A percentile compares a stretch with the other conserved stretches of the same genome.
Evolutionary conservation across 352 stramenopile species (phyloP).

Genomic region (Pythium dissotocum): DNA sequence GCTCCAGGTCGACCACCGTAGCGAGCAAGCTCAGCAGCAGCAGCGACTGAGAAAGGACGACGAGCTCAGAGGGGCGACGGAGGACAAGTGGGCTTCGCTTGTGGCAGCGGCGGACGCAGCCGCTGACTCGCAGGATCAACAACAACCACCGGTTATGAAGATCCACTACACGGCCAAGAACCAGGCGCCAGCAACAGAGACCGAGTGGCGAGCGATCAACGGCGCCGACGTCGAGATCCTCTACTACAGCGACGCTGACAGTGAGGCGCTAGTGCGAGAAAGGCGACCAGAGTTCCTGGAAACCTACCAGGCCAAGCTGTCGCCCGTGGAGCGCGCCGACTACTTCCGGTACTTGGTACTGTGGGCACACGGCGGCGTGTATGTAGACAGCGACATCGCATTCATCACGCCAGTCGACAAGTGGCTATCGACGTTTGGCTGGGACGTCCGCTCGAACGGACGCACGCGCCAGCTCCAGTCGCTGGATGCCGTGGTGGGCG

Average conservation of each 20-base stretch:
- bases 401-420: constrained; percentile 11
- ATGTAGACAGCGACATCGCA: constrained; percentile 16
- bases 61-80: neutral
- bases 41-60: neutral
- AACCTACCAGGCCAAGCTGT: constrained; percentile 12
- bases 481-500: neutral
- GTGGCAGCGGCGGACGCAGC: neutral
- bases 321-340: constrained; percentile 20
- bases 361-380: constrained; percentile 12
- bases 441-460: neutral
- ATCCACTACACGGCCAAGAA: constrained; percentile 21
- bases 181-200: neutral
- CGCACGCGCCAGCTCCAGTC: constrained; percentile 3
- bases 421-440: constrained; percentile 15
- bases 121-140: neutral
- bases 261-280: neutral
- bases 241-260: constrained; percentile 16
- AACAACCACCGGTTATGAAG: neutral
- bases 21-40: neutral
- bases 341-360: constrained; percentile 22
- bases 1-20: constrained; percentile 42
- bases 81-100: neutral
- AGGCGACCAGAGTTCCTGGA: constrained; percentile 7
- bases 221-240: constrained; percentile 7
- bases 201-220: neutral